Base-by-base conservation (phyloP, 2,329 filamentous ascomycete species). In the Chrysoporthe cubensis region DNA sequence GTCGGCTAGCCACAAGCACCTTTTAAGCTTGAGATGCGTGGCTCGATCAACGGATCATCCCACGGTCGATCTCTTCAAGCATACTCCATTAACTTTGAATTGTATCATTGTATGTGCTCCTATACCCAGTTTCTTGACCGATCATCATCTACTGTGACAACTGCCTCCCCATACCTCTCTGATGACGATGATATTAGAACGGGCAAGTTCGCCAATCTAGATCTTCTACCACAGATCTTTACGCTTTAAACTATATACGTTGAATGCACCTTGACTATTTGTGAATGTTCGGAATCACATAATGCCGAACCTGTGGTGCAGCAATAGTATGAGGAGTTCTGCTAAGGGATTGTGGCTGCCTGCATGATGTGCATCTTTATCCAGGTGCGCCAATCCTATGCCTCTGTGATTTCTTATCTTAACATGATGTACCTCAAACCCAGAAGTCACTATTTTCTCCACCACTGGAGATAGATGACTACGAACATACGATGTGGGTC, bases 1-100 rank as follows among this genome's bases (percentile, higher is more conserved):
- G 93, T 80, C 88, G 96, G 76, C 83, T 99, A 81, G 96, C 95
- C 60, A 92, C 94, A 72, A 97, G 94, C 83, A 97, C 95, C 21
- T 97, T 97, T 79, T 98, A 82, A 78, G n/a, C 46, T 74, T 64
- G 16, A 32, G 32, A 9, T 34, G 32, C 52, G 40, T 50, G n/a
- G 3, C 26, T 66, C 46, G 26, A 48, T 61, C 37, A 44, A 48
- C 34, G 26, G 46, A 5, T 4, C 40, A 62, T 44, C n/a, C 37
- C 46, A 50, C 11, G 46, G 34, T 14, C 52, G 54, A 37, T 50
- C 62, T 44, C 50, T 21, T 40, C 57, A 64, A 58, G 66, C 62
- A 58, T 66, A n/a, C 43, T 63, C 68, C 48, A 57, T 57, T 57
- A 63, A 46, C 32, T 62, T 57, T 37, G 56, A 66, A 62, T 61